phyloP scores from a whole-genome alignment of 805 yeast genomes.

The Brettanomyces sp. region DNA sequence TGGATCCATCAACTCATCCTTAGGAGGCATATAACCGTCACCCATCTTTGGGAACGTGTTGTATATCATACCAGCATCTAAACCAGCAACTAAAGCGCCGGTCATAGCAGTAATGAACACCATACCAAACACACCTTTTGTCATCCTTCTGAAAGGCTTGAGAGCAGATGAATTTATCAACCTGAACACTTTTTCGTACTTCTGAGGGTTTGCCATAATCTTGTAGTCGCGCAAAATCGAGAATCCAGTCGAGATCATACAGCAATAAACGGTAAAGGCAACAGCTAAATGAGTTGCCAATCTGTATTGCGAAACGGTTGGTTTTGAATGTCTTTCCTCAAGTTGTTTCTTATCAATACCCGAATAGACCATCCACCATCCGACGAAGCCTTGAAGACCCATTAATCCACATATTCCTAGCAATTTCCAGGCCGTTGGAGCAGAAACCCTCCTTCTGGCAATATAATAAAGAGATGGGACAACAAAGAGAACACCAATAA shows the following conservation, averaged over 20 bases:
- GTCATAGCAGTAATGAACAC: conserved; percentile 90
- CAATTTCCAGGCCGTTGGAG: conserved; percentile 57
- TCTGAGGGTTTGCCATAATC: conserved; percentile 56
- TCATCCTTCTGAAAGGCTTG: conserved; percentile 44
- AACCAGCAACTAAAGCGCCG: conserved; percentile 96
- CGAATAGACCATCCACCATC: conserved; percentile 99
- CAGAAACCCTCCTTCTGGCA: conserved; percentile 52
- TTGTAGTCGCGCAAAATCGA: conserved; percentile 69
- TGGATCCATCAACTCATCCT: conserved; percentile 69
- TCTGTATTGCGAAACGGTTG: conserved; percentile 95
- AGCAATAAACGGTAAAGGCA: conserved; percentile 78
- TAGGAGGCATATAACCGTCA: conserved; percentile 64
- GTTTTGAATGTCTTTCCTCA: conserved; percentile 75
- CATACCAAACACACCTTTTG: conserved; percentile 50
- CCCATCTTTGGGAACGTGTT: conserved; percentile 98
- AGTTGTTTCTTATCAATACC: conserved; percentile 80
- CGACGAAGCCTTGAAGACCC: conserved; percentile 91
- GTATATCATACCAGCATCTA: conserved; percentile 94
- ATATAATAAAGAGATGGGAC: conserved; percentile 82
- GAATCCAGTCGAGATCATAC: conserved; percentile 86
- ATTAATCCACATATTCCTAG: conserved; percentile 66
- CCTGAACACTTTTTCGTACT: conserved; percentile 44
- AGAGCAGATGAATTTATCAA: conserved; percentile 55
- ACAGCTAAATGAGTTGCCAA: conserved; percentile 90
- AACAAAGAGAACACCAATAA: conserved; percentile 76